Base-by-base conservation (phyloP, 2,329 filamentous ascomycete species). In the Hortaea sp. region DNA sequence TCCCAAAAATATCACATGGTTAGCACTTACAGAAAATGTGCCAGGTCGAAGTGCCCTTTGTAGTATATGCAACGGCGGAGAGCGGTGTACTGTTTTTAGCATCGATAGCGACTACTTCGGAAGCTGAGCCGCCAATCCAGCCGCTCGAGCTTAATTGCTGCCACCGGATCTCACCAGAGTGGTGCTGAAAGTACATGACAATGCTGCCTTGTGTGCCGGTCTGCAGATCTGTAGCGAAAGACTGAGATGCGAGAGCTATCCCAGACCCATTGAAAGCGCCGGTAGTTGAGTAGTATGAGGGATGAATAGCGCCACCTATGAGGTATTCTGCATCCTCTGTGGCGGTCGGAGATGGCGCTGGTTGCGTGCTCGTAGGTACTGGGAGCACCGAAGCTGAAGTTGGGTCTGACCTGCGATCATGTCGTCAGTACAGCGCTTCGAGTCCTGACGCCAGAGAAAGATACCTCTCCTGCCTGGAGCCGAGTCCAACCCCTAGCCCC, bases 231-330 rank as follows among this genome's bases (percentile, higher is more conserved):
- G 45, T 42, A 5, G 52, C 64, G 56, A 68, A 70, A 0, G 66
- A 70, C 39, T 70, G 66, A 5, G 65, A 65, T 12, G 69, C 69
- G 7, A 72, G 47, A 1, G 69, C 69, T 35, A 72, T 67, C 7
- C 69, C 69, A 10, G 66, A 67, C n/a, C 69, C 69, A 47, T 72
- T 72, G 57, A 70, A 71, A 5, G 68, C 68, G 13, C 69, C 69
- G 29, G 61, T 57, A 7, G 53, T 64, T 6, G 67, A 66, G 39
- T 66, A 60, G 47, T 68, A 70, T 0, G 59, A 47, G 1, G 64
- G 56, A 41, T 65, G 58, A 5, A 71, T 60, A 3, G 64, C 56
- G 10, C 68, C 68, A 11, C 68, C 68, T 27, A 71, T 65, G 29
- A 52, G 42, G 43, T 61, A 61, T 7, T 57, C 43, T 6, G 49